Evolutionary conservation across 768 basidiomycete genomes (phyloP), one percentile per base, ranked within the genome.

Genomic region (Coprinellus micaceus): DNA sequence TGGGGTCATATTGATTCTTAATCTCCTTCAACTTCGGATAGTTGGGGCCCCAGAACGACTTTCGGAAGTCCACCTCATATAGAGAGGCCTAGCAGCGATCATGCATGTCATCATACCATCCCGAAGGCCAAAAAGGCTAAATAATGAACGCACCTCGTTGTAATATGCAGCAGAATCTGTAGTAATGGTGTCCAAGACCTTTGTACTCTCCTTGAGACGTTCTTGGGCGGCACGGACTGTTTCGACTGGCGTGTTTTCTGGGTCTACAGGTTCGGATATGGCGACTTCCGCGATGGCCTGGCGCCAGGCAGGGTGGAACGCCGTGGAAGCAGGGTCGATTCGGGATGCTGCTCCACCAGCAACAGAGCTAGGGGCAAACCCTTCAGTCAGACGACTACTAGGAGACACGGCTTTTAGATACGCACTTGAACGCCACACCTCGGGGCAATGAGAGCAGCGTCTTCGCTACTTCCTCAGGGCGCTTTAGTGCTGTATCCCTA

Each of bases 301-400:
- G 11, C 80, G 69, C 77, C 80, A 82, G 1, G 73, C 74, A 12
- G 78, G 80, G 61, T 79, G 72, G 26, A 79, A 58, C 11, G 76
- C 79, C 5, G 66, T 67, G 2, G 75, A 69, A 45, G 70, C 66
- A 0, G 77, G 70, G 19, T 70, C 63, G 36, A 66, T 61, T 24
- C 62, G 59, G 3, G 71, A 67, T 12, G 78, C 79, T 15, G 65
- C 72, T 2, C 81, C 79, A 1, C 80, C 80, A 4, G 66, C 72
- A 6, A 80, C 62, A 19, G 72, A 63, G 52, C 78, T 80, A 47
- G n/a, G 30, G 26, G n/a, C n/a, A n/a, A n/a, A n/a, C n/a, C n/a
- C n/a, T n/a, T n/a, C n/a, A n/a, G n/a, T n/a, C n/a, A n/a, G n/a
- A n/a, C n/a, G n/a, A n/a, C n/a, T n/a, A n/a, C n/a, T n/a, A n/a